Conservation (phyloP, 176 grass and related monocot species). For the Zoysia japonica region DNA sequence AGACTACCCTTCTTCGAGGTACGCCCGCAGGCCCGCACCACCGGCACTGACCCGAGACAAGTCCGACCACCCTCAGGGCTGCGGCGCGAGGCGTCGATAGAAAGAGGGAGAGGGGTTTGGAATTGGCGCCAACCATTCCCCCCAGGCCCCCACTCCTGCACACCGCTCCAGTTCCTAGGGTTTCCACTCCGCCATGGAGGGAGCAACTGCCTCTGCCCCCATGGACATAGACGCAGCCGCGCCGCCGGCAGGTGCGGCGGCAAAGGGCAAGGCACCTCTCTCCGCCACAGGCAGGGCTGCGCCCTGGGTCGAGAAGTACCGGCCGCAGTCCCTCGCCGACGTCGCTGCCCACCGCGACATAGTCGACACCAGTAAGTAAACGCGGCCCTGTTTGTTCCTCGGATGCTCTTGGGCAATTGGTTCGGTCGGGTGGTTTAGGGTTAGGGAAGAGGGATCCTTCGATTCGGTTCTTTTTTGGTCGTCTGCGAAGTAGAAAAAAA, state of each 20-base stretch:
- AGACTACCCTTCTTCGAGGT: background rate
- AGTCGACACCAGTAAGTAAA: conserved; percentile 76
- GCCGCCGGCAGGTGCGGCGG: conserved; percentile 20
- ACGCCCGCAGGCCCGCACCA: background rate
- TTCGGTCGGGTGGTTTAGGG: background rate
- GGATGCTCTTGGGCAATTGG: background rate
- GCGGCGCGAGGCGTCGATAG: background rate
- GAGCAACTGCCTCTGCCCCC: conserved; percentile 47
- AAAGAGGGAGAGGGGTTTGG: conserved; percentile 30
- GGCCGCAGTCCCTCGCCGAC: conserved; percentile 86
- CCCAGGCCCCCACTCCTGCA: background rate
- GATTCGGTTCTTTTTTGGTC: background rate
- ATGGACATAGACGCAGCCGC: conserved; percentile 82
- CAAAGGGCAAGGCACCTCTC: conserved; percentile 61
- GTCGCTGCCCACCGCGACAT: conserved; percentile 97
- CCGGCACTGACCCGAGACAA: background rate
- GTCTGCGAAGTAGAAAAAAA: background rate
- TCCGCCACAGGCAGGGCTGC: conserved; percentile 52
- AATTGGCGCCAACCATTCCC: conserved; percentile 63
- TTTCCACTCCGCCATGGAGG: conserved; percentile 59
- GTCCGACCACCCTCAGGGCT: background rate
- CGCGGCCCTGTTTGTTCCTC: background rate
- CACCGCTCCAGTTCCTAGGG: conserved; percentile 40
- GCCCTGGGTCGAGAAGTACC: conserved; percentile 97
- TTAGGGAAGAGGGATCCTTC: background rate